Evolutionary conservation across 305 asterid species (phyloP), one percentile per base, ranked within the genome.

Genomic region (Rubia peregrina): DNA sequence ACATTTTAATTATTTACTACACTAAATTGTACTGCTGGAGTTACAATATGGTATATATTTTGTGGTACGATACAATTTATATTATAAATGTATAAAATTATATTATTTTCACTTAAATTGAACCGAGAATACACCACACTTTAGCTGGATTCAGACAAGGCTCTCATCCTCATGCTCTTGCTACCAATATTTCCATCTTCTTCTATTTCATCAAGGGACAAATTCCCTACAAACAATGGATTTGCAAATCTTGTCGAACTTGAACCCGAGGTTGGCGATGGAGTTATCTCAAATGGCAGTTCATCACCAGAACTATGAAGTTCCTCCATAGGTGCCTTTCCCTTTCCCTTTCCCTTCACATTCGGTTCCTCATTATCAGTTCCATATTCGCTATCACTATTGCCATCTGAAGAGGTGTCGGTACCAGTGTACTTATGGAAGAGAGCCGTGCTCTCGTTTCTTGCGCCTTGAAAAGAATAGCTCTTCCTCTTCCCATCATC

Each of bases 401-500:
- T 21, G 72, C 81, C 77, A 65, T 69, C 76, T 22, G 75, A 84
- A n/a, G 78, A 71, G 65, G 65, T 79, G 40, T 77, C 84, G 26
- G 61, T 16, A 26, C 88, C 13, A 6, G 17, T 84, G 30, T 76
- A 71, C 12, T 88, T 75, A 77, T 85, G 92, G 74, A 87, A 87
- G 78, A 86, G 72, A 0, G 96, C 81, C 41, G 87, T 84, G 55
- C 81, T 91, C 80, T 83, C 97, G 74, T 81, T 86, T 79, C 69
- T 83, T 49, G 85, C 77, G 40, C 87, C 90, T 78, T 76, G 88
- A 71, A 88, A 83, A 0, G 99, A 86, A 63, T 81, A 80, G 71
- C 97, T 89, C 61, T 81, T 81, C 51, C 78, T 75, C 75, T 78
- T 85, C 68, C 74, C 74, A 51, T 81, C 81, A 19, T 73, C 71